Evolutionary conservation across 179 eudicot species (phyloP), one percentile per base, ranked within the genome.

Genomic region (Drosera spatulata): DNA sequence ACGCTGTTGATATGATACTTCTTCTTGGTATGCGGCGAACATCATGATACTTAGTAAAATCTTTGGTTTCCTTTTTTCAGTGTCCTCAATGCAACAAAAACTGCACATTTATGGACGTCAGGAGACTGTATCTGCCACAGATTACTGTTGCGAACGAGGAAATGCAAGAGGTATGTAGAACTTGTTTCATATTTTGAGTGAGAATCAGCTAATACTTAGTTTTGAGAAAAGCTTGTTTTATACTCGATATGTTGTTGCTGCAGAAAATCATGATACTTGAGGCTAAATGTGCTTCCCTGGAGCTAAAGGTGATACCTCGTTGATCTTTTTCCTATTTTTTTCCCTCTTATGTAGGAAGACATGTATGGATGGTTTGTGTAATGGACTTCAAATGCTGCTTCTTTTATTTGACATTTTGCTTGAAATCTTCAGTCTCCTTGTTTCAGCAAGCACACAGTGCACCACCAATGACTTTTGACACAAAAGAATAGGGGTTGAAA

Each of bases 51-150:
- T n/a, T 22, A 47, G 10, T 10, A 10, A 14, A 10, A 14, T 7
- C n/a, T 33, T 50, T 42, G 49, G n/a, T 53, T 47, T 61, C 56
- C 41, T 53, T 15, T 11, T 69, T 67, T 42, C 49, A 85, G 93
- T 85, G 93, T 62, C 93, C 93, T 10, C 93, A 85, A 63, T 85
- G 93, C 75, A 82, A 74, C 55, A 73, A 53, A 62, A 71, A 42
- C 43, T 80, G 85, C 62, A 13, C 60, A 3, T n/a, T 76, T 59
- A 74, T 61, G 68, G 84, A 76, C 69, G 63, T 85, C 50, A 73
- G 88, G 57, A 70, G 74, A 48, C 72, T 85, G 40, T 85, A 82
- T 82, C 88, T 80, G 14, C 40, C 74, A 62, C 79, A 59, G 46
- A 58, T 78, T 53, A 72, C 67, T 67, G 79, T 60, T 46, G 51